Base-by-base conservation (phyloP, 768 basidiomycete species). In the Boletus eberwhitei region DNA sequence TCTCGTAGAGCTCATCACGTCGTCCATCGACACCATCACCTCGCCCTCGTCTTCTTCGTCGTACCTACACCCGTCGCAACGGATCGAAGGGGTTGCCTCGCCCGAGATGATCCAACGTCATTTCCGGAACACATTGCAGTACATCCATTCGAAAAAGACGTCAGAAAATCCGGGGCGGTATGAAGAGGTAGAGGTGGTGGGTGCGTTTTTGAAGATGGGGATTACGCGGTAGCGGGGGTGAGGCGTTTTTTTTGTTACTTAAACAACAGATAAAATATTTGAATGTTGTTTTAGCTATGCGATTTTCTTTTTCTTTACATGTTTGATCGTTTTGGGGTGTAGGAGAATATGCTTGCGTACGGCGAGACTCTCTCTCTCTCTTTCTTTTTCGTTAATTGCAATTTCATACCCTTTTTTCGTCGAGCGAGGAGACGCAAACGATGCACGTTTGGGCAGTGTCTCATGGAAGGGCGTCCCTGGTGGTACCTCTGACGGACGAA, bases 71-170 rank as follows among this genome's bases (percentile, higher is more conserved):
- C 90, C 93, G 0, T 86, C 91, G 0, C 86, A 92, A 61, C 86
- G 92, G 24, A 84, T 98, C 55, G 97, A 98, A 65, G 93, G 92
- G 11, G 88, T 93, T 0, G 87, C 93, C 59, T 88, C 90, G 6
- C 91, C 93, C 13, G 95, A 97, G 42, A 92, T 95, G 87, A 97
- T 98, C 60, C 79, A 82, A 1, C 80, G 91, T 46, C 97, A 99
- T 73, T 98, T 98, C 79, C 81, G 85, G 52, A 98, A 96, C 71
- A 93, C 93, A 14, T 73, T 99, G 44, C 67, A 75, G 19, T 90
- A 94, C 67, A 94, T 98, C 44, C 84, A 89, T 64, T 74, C 78
- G 48, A 84, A 85, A 76, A 94, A 95, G 75, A 69, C 70, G 4
- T 60, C 64, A 48, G 62, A 58, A 56, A 57, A 53, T 52, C 54